These are phyloP conservation scores for Suillus plorans DNA, from an alignment of 768 basidiomycete genomes.

Conservation along the genomic window DNA sequence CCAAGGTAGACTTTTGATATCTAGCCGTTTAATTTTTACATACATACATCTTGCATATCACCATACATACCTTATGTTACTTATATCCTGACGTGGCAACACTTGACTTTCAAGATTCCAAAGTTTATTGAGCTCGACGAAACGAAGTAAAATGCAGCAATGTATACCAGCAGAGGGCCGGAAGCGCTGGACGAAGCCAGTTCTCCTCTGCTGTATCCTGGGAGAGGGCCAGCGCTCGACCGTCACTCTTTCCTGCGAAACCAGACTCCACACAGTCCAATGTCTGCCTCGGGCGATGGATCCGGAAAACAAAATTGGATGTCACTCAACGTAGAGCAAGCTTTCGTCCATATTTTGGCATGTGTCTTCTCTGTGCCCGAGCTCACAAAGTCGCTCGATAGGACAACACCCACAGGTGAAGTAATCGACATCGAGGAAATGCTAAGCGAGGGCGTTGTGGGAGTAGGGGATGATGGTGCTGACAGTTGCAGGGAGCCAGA, in stretches of 20 bases:
- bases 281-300: constrained; percentile 23
- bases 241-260: constrained; percentile 21
- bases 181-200: too few species aligned
- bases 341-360: constrained; percentile 28
- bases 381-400: constrained; percentile 28
- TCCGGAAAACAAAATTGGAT: constrained; percentile 32
- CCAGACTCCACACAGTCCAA: constrained; percentile 32
- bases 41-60: background rate
- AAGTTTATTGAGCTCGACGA: background rate
- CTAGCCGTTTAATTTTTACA: background rate
- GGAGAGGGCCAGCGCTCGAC: background rate
- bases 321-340: constrained; percentile 25
- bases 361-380: constrained; percentile 25
- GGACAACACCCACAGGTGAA: background rate
- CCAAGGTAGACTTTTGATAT: background rate
- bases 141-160: background rate
- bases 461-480: constrained; percentile 15
- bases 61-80: constrained; percentile 1
- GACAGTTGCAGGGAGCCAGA: constrained; percentile 5
- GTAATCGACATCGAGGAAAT: constrained; percentile 2
- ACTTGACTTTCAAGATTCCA: background rate
- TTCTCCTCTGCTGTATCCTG: background rate
- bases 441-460: background rate
- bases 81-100: background rate
- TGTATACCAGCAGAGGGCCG: background rate